A percentile compares a stretch with the other conserved stretches of the same genome.
phyloP scores from a whole-genome alignment of 495 filamentous ascomycete species.

The Aspergillus funiculosus region DNA sequence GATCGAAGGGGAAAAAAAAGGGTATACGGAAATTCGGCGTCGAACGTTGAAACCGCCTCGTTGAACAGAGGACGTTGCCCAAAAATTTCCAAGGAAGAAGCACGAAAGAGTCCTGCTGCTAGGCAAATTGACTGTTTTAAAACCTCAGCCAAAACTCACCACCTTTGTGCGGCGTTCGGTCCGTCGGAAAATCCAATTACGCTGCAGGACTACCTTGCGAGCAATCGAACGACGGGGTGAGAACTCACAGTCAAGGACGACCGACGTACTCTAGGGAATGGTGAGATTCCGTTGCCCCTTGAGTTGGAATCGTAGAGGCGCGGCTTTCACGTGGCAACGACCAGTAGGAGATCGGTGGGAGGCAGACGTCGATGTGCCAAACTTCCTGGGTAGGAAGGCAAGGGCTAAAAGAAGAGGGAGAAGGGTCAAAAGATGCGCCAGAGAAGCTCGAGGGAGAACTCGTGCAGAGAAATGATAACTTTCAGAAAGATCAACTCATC shows the following conservation, averaged over 20 bases:
- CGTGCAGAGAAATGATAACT: slow-evolving; percentile 20
- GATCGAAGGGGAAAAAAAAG: slow-evolving; percentile 2
- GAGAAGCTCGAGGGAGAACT: slow-evolving; percentile 18
- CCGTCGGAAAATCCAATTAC: slow-evolving; percentile 15
- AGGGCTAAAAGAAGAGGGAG: slow-evolving; percentile 7
- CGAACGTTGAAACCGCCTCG: not conserved
- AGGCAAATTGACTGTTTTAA: slow-evolving; percentile 6
- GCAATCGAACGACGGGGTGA: slow-evolving; percentile 4
- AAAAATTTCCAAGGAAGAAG: not conserved
- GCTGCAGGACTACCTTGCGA: slow-evolving; percentile 6
- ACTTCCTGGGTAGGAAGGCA: slow-evolving; percentile 11
- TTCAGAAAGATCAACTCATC: slow-evolving; percentile 18
- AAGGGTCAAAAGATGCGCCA: slow-evolving; percentile 12
- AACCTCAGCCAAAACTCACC: slow-evolving; percentile 11
- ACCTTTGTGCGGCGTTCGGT: slow-evolving; percentile 12
- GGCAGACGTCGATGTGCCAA: slow-evolving; percentile 3
- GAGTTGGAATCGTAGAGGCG: slow-evolving; percentile 18
- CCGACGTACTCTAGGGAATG: slow-evolving; percentile 5
- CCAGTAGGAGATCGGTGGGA: slow-evolving; percentile 5
- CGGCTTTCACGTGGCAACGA: slow-evolving; percentile 26
- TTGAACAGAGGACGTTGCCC: not conserved
- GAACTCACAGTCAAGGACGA: slow-evolving; percentile 12
- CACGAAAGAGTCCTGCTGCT: not conserved
- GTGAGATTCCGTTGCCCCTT: slow-evolving; percentile 19
- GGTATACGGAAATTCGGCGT: slow-evolving; percentile 1